phyloP scores from a whole-genome alignment of 495 filamentous ascomycete species.

The Bombardia bombarda region DNA sequence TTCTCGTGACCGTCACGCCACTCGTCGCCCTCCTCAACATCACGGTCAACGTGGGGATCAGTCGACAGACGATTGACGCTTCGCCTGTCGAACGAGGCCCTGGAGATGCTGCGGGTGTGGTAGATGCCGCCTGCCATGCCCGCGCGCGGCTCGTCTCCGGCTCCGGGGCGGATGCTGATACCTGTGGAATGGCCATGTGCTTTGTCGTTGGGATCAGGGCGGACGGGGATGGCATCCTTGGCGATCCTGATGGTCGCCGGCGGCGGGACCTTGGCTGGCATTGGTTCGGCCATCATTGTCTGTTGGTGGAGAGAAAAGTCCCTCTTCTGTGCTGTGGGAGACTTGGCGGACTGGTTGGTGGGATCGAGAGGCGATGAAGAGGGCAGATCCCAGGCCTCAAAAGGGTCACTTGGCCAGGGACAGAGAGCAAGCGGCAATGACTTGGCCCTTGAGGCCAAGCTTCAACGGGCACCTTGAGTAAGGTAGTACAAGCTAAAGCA shows the following conservation, averaged over 20 bases:
- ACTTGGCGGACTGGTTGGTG: too few species aligned
- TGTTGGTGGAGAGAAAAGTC: too few species aligned
- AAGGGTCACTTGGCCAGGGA: too few species aligned
- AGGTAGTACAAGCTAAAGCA: too few species aligned
- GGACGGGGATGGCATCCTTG: slow-evolving; percentile 4
- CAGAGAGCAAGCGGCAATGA: too few species aligned
- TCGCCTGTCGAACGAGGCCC: slow-evolving; percentile 16
- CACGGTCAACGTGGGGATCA: slow-evolving; percentile 17
- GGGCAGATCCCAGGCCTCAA: too few species aligned
- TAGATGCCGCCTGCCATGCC: slow-evolving; percentile 28
- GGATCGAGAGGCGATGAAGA: too few species aligned
- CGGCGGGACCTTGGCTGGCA: too few species aligned
- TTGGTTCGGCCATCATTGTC: too few species aligned
- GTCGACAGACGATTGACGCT: slow-evolving; percentile 17
- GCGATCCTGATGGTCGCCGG: slow-evolving; percentile 7
- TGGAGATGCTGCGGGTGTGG: slow-evolving; percentile 28
- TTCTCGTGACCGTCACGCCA: slow-evolving; percentile 26
- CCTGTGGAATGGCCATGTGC: slow-evolving; percentile 4
- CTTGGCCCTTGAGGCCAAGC: too few species aligned
- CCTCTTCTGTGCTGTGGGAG: too few species aligned
- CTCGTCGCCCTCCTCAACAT: slow-evolving; percentile 32
- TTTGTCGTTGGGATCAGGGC: neutral
- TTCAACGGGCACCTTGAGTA: too few species aligned
- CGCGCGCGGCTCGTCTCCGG: neutral
- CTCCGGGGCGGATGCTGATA: neutral